A percentile compares a stretch with the other conserved stretches of the same genome.
Conservation (phyloP, 306 rosid species). For the Quercus parvula region DNA sequence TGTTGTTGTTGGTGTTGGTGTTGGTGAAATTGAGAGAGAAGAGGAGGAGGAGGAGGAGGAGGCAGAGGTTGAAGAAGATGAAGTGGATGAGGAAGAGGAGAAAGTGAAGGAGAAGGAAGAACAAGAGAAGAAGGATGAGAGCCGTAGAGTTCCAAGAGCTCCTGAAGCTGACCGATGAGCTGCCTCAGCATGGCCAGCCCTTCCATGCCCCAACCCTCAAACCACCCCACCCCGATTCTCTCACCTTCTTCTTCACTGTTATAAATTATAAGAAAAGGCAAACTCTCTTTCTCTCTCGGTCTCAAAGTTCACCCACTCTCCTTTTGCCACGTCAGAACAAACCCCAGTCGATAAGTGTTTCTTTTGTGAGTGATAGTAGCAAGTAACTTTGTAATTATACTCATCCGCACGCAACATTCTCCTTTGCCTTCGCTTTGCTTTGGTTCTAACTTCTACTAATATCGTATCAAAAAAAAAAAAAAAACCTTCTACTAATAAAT, state of each 20-base stretch:
- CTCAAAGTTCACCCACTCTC: conserved; percentile 4
- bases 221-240: conserved; percentile 15
- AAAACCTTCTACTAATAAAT: no score
- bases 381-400: conserved; percentile 18
- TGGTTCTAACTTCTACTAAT: no score
- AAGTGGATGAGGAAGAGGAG: conserved; percentile 16
- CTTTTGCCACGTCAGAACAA: conserved; percentile 34
- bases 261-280: background rate
- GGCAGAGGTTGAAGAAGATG: conserved; percentile 24
- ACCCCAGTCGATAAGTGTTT: background rate
- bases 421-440: background rate
- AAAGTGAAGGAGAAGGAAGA: conserved; percentile 10
- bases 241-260: background rate
- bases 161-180: conserved; percentile 80
- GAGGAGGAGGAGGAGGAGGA: conserved; percentile 28
- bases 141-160: conserved; percentile 46
- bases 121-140: conserved; percentile 26
- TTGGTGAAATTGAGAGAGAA: conserved; percentile 19
- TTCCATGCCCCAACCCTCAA: conserved; percentile 61
- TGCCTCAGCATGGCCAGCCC: conserved; percentile 81
- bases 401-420: conserved; percentile 34
- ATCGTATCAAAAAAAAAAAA: no score
- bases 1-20: no score
- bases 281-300: conserved; percentile 9
- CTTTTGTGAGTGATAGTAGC: no score